Conservation (phyloP, 73 alveolate species). For the Paraurostyla sp. region DNA sequence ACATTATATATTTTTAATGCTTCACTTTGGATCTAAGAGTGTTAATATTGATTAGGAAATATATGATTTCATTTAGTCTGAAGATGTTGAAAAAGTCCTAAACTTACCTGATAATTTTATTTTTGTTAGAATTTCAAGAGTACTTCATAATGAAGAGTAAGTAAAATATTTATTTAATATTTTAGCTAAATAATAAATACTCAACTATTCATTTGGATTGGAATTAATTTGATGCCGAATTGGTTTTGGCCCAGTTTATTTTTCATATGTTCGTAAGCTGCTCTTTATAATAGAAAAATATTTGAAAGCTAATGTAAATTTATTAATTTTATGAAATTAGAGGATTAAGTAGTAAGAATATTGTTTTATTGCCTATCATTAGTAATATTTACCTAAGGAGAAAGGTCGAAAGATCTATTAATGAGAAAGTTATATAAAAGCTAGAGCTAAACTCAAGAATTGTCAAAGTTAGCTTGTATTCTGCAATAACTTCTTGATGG, state of each 20-base stretch:
- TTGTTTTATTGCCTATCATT: not conserved
- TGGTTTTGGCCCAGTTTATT: not conserved
- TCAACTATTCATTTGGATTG: constrained; percentile 2
- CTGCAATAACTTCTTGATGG: constrained; percentile 2
- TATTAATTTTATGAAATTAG: not conserved
- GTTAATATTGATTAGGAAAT: not conserved
- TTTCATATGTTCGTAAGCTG: not conserved
- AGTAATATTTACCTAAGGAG: not conserved
- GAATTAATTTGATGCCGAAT: not conserved
- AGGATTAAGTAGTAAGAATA: not conserved
- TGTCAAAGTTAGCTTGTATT: not conserved
- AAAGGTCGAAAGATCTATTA: not conserved
- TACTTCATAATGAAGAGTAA: not conserved
- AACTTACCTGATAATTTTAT: too few relatives aligned
- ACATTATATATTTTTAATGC: not conserved
- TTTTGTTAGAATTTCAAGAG: too few relatives aligned
- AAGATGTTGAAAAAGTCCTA: too few relatives aligned
- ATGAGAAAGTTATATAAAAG: not conserved
- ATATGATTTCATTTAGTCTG: too few relatives aligned
- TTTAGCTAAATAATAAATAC: not conserved
- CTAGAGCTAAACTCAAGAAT: not conserved
- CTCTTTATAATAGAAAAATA: not conserved
- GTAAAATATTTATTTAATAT: not conserved
- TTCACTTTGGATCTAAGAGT: not conserved
- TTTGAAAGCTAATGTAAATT: not conserved